Percentiles rank a stretch among this genome's conserved stretches.
Conservation (phyloP, 441 rosid genomes). For the Croton setiger region DNA sequence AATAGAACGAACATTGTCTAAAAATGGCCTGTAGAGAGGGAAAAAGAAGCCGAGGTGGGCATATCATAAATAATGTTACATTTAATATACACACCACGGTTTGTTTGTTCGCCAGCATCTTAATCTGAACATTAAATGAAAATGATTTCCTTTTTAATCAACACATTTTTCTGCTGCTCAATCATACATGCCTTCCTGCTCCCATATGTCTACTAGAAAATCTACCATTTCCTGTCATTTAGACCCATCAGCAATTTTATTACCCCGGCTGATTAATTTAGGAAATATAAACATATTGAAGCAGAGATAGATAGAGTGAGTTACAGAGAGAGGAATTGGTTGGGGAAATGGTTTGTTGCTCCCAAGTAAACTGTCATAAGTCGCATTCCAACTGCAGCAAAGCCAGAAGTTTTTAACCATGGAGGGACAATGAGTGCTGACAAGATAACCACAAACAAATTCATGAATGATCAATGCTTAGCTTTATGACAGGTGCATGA, state of each 20-base stretch:
- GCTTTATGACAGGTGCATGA: not conserved
- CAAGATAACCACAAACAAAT: slow-evolving; percentile 28
- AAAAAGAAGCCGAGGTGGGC: slow-evolving; percentile 18
- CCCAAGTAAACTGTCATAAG: slow-evolving; percentile 62
- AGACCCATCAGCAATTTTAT: not conserved
- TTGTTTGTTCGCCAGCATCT: slow-evolving; percentile 21
- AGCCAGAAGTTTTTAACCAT: slow-evolving; percentile 41
- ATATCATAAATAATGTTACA: slow-evolving; percentile 28
- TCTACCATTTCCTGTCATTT: slow-evolving; percentile 82
- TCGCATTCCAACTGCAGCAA: slow-evolving; percentile 77
- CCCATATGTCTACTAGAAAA: slow-evolving; percentile 88
- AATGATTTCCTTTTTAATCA: slow-evolving; percentile 20
- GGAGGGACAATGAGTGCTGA: slow-evolving; percentile 37
- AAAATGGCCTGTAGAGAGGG: slow-evolving; percentile 16
- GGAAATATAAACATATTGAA: not conserved
- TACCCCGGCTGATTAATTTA: not conserved
- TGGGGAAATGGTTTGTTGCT: slow-evolving; percentile 56
- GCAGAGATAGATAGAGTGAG: slow-evolving; percentile 10
- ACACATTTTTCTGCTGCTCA: slow-evolving; percentile 26
- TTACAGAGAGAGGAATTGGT: slow-evolving; percentile 67
- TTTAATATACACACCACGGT: slow-evolving; percentile 22
- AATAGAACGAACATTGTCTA: slow-evolving; percentile 21
- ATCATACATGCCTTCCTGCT: slow-evolving; percentile 87
- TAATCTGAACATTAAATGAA: slow-evolving; percentile 18
- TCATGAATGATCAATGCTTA: slow-evolving; percentile 22